phyloP scores from a whole-genome alignment of 495 filamentous ascomycete genomes.

The Xeromyces bisporus region DNA sequence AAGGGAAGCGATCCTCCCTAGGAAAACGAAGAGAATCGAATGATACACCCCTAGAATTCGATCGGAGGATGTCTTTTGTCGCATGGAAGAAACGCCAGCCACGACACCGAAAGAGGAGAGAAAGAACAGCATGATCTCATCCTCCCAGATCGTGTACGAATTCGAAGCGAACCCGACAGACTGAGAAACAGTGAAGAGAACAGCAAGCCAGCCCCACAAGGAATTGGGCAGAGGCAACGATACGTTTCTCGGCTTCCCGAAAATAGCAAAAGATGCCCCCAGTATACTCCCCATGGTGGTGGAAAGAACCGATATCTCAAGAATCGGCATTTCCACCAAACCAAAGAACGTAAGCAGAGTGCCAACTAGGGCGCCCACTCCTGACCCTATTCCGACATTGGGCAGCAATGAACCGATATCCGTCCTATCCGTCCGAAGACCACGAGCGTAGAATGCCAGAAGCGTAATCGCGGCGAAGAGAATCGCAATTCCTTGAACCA shows the following conservation, averaged over 20 bases:
- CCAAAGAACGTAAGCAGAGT: slow-evolving; percentile 8
- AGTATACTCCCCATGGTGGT: slow-evolving; percentile 46
- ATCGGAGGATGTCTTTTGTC: slow-evolving; percentile 42
- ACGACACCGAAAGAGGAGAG: slow-evolving; percentile 70
- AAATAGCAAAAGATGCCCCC: slow-evolving; percentile 40
- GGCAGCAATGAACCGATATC: slow-evolving; percentile 36
- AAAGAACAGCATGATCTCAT: slow-evolving; percentile 85
- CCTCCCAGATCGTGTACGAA: slow-evolving; percentile 98
- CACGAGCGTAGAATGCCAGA: slow-evolving; percentile 55
- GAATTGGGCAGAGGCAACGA: slow-evolving; percentile 53
- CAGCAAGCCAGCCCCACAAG: slow-evolving; percentile 72
- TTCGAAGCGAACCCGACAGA: slow-evolving; percentile 89
- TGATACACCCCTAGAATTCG: slow-evolving; percentile 64
- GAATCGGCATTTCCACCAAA: slow-evolving; percentile 10
- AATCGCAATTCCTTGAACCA: slow-evolving; percentile 60
- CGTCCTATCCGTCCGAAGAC: slow-evolving; percentile 32
- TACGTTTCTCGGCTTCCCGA: slow-evolving; percentile 29
- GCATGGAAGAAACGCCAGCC: slow-evolving; percentile 54
- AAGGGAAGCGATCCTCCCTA: slow-evolving; percentile 70
- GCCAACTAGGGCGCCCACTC: slow-evolving; percentile 21
- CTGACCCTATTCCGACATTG: slow-evolving; percentile 25
- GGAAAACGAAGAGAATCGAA: slow-evolving; percentile 61
- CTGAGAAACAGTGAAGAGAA: slow-evolving; percentile 65
- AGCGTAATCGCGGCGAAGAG: slow-evolving; percentile 47
- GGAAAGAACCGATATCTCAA: slow-evolving; percentile 20